Base-by-base conservation (phyloP, 768 basidiomycete genomes). In the Candolleomyces aberdarensis region DNA sequence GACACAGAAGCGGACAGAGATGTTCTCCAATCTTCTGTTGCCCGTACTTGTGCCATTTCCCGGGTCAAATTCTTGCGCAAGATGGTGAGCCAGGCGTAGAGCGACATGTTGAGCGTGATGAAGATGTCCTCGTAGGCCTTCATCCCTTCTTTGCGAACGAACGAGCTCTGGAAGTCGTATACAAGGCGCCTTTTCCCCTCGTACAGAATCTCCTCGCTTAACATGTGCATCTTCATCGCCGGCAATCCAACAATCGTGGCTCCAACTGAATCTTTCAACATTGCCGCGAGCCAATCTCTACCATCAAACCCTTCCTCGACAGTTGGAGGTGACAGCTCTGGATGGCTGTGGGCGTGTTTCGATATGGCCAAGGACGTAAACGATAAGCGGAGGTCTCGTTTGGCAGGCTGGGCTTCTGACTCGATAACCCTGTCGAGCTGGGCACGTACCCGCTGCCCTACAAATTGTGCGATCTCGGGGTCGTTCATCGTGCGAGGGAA, bases 401-500 rank as follows among this genome's bases (percentile, higher is more conserved):
- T 78, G 5, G 85, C 77, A 0, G 84, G 82, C 0, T 72, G 64
- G 13, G 72, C 73, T 22, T 82, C 81, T 1, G 81, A 75, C 51
- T 80, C 78, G 19, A 91, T 78, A 29, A 85, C 70, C 20, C 92
- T 85, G 62, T 88, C 81, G 20, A 94, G 73, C 39, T 83, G 83
- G 1, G 91, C 92, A n/a, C 79, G 81, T 32, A 94, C 83, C 58
- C 87, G 81, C 2, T 78, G 78, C 17, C 85, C 88, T 49, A 86
- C 74, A 69, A 94, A 91, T 50, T 89, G 87, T 3, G 89, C 93
- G 48, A 91, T 81, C 69, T 92, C 91, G 5, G 78, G 71, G 65
- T 95, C 94, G 52, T 80, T 80, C 84, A 92, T 89, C 22, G 85
- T 87, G 17, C 92, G 84, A 15, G 90, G 89, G 69, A 94, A 94